These are phyloP conservation scores for Hypoxylon rubiginosum DNA, from an alignment of 2,329 filamentous ascomycete species.

Conservation along the genomic window DNA sequence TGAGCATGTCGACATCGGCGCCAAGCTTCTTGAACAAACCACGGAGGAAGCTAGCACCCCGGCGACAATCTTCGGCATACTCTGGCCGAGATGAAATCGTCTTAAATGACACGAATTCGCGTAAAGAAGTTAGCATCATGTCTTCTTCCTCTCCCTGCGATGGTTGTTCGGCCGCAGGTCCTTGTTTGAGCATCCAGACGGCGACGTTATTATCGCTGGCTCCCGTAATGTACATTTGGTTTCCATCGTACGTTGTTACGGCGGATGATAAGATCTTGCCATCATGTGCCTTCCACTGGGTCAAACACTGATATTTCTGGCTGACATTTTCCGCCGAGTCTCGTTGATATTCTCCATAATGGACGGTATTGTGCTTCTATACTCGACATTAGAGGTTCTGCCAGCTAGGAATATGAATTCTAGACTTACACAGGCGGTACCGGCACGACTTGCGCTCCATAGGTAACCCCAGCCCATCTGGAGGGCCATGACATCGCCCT, in stretches of 20 bases:
- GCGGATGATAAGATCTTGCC: constrained; percentile 90
- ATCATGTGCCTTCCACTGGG: constrained; percentile 84
- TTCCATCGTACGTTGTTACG: constrained; percentile 75
- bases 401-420: constrained; percentile 22
- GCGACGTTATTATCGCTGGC: constrained; percentile 92
- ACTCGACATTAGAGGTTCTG: constrained; percentile 16
- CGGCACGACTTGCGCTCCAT: constrained; percentile 90
- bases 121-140: constrained; percentile 77
- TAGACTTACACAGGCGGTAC: constrained; percentile 80
- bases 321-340: constrained; percentile 69
- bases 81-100: constrained; percentile 90
- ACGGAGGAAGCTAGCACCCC: constrained; percentile 91
- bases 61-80: constrained; percentile 90
- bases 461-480: constrained; percentile 87
- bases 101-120: constrained; percentile 90
- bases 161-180: constrained; percentile 55
- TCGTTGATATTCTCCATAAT: constrained; percentile 70
- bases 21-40: constrained; percentile 93
- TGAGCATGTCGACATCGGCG: constrained; percentile 90
- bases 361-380: constrained; percentile 76
- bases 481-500: constrained; percentile 86
- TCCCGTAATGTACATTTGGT: constrained; percentile 92
- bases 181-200: constrained; percentile 81
- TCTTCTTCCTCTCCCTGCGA: constrained; percentile 60
- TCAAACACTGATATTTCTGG: constrained; percentile 84